Conservation (phyloP, 371 early-diverging fungal species). For the Mortierella sp. region DNA sequence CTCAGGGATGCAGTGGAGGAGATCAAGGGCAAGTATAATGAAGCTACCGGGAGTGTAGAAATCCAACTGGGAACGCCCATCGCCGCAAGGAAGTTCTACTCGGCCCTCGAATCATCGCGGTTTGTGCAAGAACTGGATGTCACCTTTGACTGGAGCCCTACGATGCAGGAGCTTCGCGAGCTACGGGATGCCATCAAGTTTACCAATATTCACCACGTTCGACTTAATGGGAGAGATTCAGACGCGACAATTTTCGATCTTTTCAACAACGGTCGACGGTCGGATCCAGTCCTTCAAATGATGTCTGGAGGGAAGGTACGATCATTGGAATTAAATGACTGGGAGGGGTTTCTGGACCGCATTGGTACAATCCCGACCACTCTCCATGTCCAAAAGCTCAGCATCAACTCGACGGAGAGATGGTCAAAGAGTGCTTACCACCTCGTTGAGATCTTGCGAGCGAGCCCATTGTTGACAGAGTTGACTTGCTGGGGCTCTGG, state of each 20-base stretch:
- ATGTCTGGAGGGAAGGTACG: conserved; percentile 5
- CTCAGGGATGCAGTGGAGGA: background rate
- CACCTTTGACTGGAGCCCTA: conserved; percentile 1
- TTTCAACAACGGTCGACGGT: conserved; percentile 9
- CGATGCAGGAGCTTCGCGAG: conserved; percentile 8
- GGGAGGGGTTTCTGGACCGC: conserved; percentile 14
- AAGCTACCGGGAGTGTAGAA: background rate
- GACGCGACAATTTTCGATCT: background rate
- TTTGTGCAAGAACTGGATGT: conserved; percentile 10
- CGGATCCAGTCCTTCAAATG: conserved; percentile 18
- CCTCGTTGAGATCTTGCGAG: background rate
- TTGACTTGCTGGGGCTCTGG: background rate
- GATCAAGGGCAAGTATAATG: background rate
- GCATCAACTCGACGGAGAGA: background rate
- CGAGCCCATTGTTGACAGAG: background rate
- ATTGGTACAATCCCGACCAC: background rate
- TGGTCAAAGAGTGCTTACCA: background rate
- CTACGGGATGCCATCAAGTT: background rate
- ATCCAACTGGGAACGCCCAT: background rate
- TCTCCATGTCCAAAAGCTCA: background rate
- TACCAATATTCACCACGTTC: background rate
- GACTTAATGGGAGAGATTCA: background rate
- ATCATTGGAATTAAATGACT: background rate
- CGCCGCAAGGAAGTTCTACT: conserved; percentile 13
- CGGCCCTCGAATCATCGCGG: background rate